phyloP scores from a whole-genome alignment of 108 stramenopile species.

The Pseudonitzschia delicatissima region DNA sequence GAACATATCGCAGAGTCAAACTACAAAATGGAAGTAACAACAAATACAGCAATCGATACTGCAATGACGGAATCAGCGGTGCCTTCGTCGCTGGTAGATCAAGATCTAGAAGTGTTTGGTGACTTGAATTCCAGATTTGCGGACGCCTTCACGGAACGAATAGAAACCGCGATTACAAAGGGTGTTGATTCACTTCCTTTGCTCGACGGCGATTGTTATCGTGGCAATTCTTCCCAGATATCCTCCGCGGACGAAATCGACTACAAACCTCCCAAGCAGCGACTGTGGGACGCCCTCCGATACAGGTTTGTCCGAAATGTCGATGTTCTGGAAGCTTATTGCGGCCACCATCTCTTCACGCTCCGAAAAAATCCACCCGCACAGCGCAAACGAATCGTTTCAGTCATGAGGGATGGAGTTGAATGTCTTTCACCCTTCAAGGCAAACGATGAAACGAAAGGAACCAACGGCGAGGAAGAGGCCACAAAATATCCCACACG shows the following conservation, averaged over 20 bases:
- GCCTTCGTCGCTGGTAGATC: not conserved
- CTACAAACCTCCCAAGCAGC: not conserved
- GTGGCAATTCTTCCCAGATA: no score
- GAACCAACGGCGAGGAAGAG: not conserved
- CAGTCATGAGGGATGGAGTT: not conserved
- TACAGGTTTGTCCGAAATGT: constrained; percentile 53
- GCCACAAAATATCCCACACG: not conserved
- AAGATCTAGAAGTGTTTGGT: constrained; percentile 50
- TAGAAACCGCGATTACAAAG: constrained; percentile 35
- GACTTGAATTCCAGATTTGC: constrained; percentile 35
- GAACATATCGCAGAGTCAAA: no score
- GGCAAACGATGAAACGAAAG: not conserved
- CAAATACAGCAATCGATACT: not conserved
- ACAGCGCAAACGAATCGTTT: constrained; percentile 44
- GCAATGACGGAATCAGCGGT: not conserved
- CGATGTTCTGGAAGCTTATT: constrained; percentile 51
- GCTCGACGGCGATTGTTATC: constrained; percentile 25
- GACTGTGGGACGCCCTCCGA: constrained; percentile 29
- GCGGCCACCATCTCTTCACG: constrained; percentile 50
- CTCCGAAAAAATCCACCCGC: constrained; percentile 42
- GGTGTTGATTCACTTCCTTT: constrained; percentile 52
- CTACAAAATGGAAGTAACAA: not conserved
- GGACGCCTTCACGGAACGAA: constrained; percentile 39
- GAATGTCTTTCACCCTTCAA: not conserved
- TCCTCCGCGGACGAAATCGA: no score